Evolutionary conservation across 805 yeast genomes (phyloP), one percentile per base, ranked within the genome.

Genomic region (Metschnikowia kofuensis): DNA sequence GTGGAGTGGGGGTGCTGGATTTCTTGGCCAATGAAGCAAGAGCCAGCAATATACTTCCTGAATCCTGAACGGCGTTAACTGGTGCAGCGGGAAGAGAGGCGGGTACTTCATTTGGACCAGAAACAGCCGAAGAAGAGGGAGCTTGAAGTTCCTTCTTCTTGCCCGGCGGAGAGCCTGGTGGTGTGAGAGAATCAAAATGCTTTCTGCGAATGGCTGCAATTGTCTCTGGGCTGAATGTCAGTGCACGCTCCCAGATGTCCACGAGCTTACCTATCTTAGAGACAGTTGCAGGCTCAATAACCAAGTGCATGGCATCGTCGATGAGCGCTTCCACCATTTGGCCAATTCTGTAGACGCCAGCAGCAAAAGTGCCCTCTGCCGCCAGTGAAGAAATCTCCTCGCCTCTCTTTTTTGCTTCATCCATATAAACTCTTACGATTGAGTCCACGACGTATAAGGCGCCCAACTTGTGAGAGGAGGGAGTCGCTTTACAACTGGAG

Each of bases 401-500:
- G 54, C 75, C 75, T 35, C 70, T 67, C 55, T 82, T 79, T 56
- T 78, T 77, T 47, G 91, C 86, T 60, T 83, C 85, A 49, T 87
- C 96, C 62, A 83, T 80, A 63, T 80, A 88, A 27, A 85, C 90
- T 69, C 98, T 82, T 47, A 88, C 94, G 55, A 94, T 81, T 27
- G 98, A 89, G 68, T 94, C 99, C 53, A 92, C 83, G 54, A 90
- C 91, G 66, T 94, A 94, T 64, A 94, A 73, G 41, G 89, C 83
- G 48, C 98, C 98, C 56, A 94, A 77, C 71, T 91, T 94, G 69
- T 92, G 95, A 42, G 91, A 69, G 21, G 83, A 76, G 30, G 92
- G 87, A 15, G 88, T 80, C 48, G 81, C 78, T 68, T 82, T 86
- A 70, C 91, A 80, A 67, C 86, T 80, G 44, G 83, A 74, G 61